Percentiles rank a stretch among this genome's conserved stretches.
These are phyloP conservation scores for Asparagopsis taxiformis DNA, from an alignment of 31 red algal species.

Conservation along the genomic window DNA sequence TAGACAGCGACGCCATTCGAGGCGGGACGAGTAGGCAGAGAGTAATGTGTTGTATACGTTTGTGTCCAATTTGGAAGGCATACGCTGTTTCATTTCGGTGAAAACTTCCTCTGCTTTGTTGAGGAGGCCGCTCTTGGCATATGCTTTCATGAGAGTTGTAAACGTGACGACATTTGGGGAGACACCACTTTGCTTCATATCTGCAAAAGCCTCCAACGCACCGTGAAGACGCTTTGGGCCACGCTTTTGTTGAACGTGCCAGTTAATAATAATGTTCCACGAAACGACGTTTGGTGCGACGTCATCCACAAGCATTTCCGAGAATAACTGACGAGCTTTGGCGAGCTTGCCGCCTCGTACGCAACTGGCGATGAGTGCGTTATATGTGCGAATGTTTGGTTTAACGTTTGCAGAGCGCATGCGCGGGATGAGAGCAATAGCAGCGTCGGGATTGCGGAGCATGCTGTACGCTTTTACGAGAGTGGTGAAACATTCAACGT, in stretches of 20 bases:
- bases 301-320: conserved; percentile 33
- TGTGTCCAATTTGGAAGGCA: not conserved
- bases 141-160: conserved; percentile 38
- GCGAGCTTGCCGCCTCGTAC: conserved; percentile 13
- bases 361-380: conserved; percentile 20
- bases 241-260: conserved; percentile 12
- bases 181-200: conserved; percentile 35
- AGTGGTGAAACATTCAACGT: conserved; percentile 45
- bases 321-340: conserved; percentile 13
- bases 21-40: conserved; percentile 1
- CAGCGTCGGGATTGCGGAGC: conserved; percentile 8
- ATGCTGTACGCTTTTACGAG: conserved; percentile 17
- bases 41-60: conserved; percentile 29
- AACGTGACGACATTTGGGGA: conserved; percentile 20
- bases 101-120: conserved; percentile 41
- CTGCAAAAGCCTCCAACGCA: conserved; percentile 6
- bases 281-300: conserved; percentile 29
- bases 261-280: conserved; percentile 47
- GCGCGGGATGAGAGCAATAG: not conserved
- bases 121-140: conserved; percentile 1
- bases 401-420: conserved; percentile 6
- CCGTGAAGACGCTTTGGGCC: conserved; percentile 1
- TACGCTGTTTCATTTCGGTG: conserved; percentile 19
- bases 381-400: conserved; percentile 25
- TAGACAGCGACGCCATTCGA: conserved; percentile 22